A percentile compares a stretch with the other conserved stretches of the same genome.
Evolutionary conservation across 1,284 basidiomycete genomes (phyloP).

Genomic region (Trichosporon asahii): DNA sequence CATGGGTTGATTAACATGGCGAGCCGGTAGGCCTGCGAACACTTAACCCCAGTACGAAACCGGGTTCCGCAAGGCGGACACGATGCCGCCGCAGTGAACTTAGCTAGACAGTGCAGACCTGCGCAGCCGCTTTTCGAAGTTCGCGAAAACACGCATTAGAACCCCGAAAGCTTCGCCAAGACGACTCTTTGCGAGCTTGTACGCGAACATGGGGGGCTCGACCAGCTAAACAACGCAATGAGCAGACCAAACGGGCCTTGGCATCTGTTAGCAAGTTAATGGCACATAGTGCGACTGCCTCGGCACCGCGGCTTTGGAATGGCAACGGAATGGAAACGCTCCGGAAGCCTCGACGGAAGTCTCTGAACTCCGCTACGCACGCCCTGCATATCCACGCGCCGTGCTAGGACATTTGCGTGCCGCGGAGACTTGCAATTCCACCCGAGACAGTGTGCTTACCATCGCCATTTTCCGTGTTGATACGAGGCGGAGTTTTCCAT

Average conservation of each 20-base stretch:
- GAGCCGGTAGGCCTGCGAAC: neutral
- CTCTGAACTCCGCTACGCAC: neutral
- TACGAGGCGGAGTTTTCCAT: neutral
- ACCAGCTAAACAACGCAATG: neutral
- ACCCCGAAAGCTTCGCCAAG: too few relatives aligned
- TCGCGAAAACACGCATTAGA: too few relatives aligned
- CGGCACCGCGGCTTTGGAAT: neutral
- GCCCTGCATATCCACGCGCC: neutral
- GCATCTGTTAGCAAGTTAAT: neutral
- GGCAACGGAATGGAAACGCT: too few relatives aligned
- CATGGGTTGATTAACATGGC: neutral
- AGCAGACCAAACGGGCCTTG: neutral
- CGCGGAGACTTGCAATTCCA: neutral
- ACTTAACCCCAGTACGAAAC: neutral
- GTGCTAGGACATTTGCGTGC: neutral
- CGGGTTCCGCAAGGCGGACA: too few relatives aligned
- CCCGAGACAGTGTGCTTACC: neutral
- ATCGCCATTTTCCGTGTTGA: neutral
- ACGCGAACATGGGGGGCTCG: neutral
- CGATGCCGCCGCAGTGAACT: too few relatives aligned
- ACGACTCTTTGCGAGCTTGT: too few relatives aligned
- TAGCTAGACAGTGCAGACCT: too few relatives aligned
- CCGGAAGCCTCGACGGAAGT: neutral
- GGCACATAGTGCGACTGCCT: neutral
- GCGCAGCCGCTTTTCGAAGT: too few relatives aligned